Evolutionary conservation across 2,329 filamentous ascomycete genomes (phyloP).

Genomic region (Penicillium occitanis): DNA sequence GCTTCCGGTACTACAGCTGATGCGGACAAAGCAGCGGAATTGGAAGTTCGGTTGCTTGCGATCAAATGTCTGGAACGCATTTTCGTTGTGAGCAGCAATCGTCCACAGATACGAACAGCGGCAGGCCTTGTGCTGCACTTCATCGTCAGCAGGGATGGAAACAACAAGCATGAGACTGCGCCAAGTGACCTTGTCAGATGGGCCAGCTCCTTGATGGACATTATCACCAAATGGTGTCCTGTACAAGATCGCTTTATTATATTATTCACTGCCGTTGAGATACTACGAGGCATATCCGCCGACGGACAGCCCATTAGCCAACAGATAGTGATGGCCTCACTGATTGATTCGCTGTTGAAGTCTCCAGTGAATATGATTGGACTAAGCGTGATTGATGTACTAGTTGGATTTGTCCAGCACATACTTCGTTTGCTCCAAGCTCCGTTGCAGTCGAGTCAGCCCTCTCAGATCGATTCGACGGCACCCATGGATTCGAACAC

Average conservation of each 20-base stretch:
- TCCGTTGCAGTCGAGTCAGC: constrained; percentile 29
- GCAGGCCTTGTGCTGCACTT: constrained; percentile 74
- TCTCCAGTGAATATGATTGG: constrained; percentile 94
- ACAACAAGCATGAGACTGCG: constrained; percentile 47
- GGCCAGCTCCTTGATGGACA: constrained; percentile 77
- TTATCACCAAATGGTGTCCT: constrained; percentile 82
- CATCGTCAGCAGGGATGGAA: constrained; percentile 57
- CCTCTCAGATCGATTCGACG: not conserved
- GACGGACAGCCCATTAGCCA: constrained; percentile 69
- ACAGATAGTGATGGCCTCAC: constrained; percentile 71
- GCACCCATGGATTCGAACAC: constrained; percentile 25
- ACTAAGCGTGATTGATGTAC: constrained; percentile 90
- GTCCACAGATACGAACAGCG: constrained; percentile 75
- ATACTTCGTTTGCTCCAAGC: constrained; percentile 75
- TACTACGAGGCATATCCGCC: constrained; percentile 66
- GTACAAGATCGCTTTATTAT: constrained; percentile 95
- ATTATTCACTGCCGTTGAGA: constrained; percentile 76
- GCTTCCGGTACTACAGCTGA: constrained; percentile 79
- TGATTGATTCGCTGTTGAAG: constrained; percentile 78
- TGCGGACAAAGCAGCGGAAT: constrained; percentile 84
- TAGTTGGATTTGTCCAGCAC: constrained; percentile 81
- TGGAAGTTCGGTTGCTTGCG: constrained; percentile 81
- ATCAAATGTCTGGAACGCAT: constrained; percentile 84
- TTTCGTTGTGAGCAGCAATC: constrained; percentile 73
- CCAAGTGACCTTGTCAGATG: constrained; percentile 61